These are phyloP conservation scores for Neostapfia colusana DNA, from an alignment of 176 grass and related monocot genomes.

Conservation along the genomic window DNA sequence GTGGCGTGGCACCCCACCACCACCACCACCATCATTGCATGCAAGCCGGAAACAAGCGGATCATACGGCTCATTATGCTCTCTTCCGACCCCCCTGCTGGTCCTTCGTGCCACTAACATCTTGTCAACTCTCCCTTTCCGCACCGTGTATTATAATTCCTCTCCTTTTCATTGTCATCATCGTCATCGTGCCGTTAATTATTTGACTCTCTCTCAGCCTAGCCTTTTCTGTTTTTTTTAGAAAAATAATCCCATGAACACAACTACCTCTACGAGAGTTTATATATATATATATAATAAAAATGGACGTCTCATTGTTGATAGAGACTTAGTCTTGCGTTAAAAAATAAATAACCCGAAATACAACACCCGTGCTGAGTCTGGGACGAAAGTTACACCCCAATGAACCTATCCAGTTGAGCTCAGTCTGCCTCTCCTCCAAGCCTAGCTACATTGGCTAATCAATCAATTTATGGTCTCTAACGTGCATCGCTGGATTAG, in stretches of 20 bases:
- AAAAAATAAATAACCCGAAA: too few relatives aligned
- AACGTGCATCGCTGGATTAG: too few relatives aligned
- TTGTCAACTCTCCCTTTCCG: background rate
- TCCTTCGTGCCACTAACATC: conserved; percentile 5
- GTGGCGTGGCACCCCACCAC: background rate
- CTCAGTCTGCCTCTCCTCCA: too few relatives aligned
- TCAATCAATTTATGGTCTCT: background rate
- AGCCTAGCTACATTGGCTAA: background rate
- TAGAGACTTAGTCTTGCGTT: too few relatives aligned
- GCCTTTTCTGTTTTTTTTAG: too few relatives aligned
- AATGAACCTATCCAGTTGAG: too few relatives aligned
- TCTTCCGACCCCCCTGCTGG: background rate
- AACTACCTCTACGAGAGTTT: too few relatives aligned
- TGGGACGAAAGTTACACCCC: too few relatives aligned
- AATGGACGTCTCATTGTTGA: too few relatives aligned
- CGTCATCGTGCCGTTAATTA: background rate
- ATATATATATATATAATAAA: too few relatives aligned
- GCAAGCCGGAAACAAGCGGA: conserved; percentile 45
- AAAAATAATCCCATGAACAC: too few relatives aligned
- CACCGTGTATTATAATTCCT: background rate
- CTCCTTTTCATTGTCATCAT: background rate
- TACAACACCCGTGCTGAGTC: too few relatives aligned
- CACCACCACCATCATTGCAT: conserved; percentile 37
- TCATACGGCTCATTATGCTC: conserved; percentile 51
- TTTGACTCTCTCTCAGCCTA: background rate